Base-by-base conservation (phyloP, 306 rosid species). In the Dryas octopetala region DNA sequence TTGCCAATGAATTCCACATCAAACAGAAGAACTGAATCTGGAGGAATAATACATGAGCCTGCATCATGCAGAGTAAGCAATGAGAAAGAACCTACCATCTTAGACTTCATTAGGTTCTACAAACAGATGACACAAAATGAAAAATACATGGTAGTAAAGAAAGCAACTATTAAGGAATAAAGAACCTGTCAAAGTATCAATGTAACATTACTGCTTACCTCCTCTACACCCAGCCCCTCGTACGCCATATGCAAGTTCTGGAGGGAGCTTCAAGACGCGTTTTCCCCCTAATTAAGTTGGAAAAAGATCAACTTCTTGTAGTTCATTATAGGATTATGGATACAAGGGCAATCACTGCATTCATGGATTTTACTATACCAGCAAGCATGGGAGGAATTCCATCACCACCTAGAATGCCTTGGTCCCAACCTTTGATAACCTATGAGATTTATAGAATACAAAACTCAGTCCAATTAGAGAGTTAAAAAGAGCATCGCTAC, bases 351-450 rank as follows among this genome's bases (percentile, higher is more conserved):
- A 71, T 55, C 14, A 57, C 13, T 45, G 12, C 4, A 23, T 51
- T 68, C 15, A 3, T 47, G 80, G 51, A 62, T 28, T 23, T 49
- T 5, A 23, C 19, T 3, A 13, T 64, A 91, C 98, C 98, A 54
- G 95, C 83, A 84, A 94, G 96, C 98, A 94, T 94, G 2, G 98
- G 96, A 70, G 98, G 98, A 72, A 94, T 70, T 81, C 97, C 98
- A 75, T 88, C 96, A 28, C 88, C 95, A 66, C 98, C 98, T 63
- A 91, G 71, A 76, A 94, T 94, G 26, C 97, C 98, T 79, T 85
- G 90, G 83, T 91, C 97, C 98, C 98, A 94, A 74, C 98, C 98
- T 88, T 91, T 91, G 82, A 94, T 94, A 46, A 94, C 98, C 98
- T 90, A 80, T 13, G 50, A 73, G 49, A 59, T 51, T 76, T 71